Percentiles rank a stretch among this genome's conserved stretches.
Evolutionary conservation across 2,329 filamentous ascomycete genomes (phyloP).

Genomic region (Acarospora socialis): DNA sequence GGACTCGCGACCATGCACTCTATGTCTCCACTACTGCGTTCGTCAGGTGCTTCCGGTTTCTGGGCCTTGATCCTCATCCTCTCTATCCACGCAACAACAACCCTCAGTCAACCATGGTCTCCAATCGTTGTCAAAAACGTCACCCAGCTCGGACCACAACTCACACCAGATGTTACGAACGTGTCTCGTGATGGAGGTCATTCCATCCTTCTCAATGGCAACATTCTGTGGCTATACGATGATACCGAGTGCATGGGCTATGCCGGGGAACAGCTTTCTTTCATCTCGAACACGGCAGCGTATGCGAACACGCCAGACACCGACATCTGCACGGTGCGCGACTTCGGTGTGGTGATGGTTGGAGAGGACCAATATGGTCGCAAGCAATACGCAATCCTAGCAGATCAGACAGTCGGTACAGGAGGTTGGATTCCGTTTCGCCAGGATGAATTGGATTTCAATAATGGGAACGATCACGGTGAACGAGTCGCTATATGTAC

Average conservation of each 20-base stretch:
- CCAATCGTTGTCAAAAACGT: constrained; percentile 13
- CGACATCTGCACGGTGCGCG: constrained; percentile 9
- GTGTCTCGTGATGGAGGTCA: constrained; percentile 15
- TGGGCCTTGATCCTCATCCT: too few species aligned
- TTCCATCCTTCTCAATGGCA: constrained; percentile 12
- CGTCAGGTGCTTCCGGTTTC: too few species aligned
- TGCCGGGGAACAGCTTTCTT: constrained; percentile 13
- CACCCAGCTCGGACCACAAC: constrained; percentile 12
- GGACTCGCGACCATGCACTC: too few species aligned
- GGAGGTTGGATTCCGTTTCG: constrained; percentile 15
- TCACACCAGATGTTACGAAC: constrained; percentile 10
- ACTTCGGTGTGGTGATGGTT: constrained; percentile 13
- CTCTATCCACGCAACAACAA: neutral
- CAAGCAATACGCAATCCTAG: constrained; percentile 12
- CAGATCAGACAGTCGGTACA: constrained; percentile 11
- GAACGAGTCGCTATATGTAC: constrained; percentile 16
- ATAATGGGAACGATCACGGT: constrained; percentile 11
- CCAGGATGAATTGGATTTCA: constrained; percentile 13
- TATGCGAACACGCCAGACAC: constrained; percentile 6
- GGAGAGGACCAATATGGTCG: constrained; percentile 11
- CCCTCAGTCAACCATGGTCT: constrained; percentile 5
- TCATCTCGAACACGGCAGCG: constrained; percentile 15
- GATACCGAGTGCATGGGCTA: constrained; percentile 14
- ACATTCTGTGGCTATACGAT: constrained; percentile 15
- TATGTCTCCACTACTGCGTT: too few species aligned